Percentiles rank a stretch among this genome's conserved stretches.
Conservation (phyloP, 2,329 filamentous ascomycete genomes). For the Beauveria sp. region DNA sequence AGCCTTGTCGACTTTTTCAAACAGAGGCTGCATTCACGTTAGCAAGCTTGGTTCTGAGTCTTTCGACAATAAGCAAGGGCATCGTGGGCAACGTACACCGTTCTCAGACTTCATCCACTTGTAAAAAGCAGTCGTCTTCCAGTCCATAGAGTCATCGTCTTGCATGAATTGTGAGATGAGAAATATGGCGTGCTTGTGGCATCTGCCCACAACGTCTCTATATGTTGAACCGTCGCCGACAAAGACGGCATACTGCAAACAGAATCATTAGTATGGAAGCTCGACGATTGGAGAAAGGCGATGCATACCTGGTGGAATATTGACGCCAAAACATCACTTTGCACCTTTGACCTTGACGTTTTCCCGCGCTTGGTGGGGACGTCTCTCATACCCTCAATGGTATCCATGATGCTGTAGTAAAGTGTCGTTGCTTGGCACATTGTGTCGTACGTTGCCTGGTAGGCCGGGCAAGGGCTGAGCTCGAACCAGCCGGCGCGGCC, state of each 20-base stretch:
- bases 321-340: constrained; percentile 20
- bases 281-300: background rate
- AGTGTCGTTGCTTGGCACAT: constrained; percentile 58
- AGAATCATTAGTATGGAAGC: background rate
- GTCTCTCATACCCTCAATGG: constrained; percentile 35
- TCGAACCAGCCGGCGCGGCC: constrained; percentile 59
- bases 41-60: background rate
- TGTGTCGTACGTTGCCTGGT: constrained; percentile 46
- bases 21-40: constrained; percentile 19
- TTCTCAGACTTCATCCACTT: constrained; percentile 37
- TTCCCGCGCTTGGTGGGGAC: constrained; percentile 21
- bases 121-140: constrained; percentile 39
- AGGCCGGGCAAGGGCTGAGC: constrained; percentile 50
- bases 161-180: constrained; percentile 44
- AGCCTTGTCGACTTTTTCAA: constrained; percentile 17
- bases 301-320: constrained; percentile 26
- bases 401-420: constrained; percentile 54
- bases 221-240: constrained; percentile 45
- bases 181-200: constrained; percentile 42
- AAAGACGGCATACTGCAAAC: constrained; percentile 38
- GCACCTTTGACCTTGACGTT: constrained; percentile 22
- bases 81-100: constrained; percentile 26
- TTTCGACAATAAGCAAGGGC: background rate
- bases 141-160: constrained; percentile 29
- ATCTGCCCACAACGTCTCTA: constrained; percentile 40